phyloP scores from a whole-genome alignment of 306 rosid species.

The Purshia tridentata region DNA sequence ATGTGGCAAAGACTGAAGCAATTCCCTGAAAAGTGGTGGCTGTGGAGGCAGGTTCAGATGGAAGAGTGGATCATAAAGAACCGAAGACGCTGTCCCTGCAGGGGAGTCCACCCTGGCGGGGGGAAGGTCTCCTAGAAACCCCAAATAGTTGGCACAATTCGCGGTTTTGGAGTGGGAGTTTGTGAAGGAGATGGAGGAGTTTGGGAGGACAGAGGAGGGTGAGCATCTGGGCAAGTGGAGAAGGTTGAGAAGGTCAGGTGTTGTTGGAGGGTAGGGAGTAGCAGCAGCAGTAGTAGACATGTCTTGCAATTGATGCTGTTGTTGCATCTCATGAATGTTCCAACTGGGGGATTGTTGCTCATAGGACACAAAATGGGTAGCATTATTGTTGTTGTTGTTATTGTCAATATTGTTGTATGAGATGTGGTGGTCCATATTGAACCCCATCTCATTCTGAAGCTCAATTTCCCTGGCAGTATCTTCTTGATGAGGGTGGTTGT shows the following conservation, averaged over 20 bases:
- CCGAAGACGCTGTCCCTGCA: conserved; percentile 4
- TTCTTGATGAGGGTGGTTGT: neutral
- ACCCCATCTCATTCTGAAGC: conserved; percentile 42
- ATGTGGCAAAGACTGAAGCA: conserved; percentile 67
- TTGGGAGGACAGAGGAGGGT: conserved; percentile 47
- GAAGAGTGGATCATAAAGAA: conserved; percentile 11
- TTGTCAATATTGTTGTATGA: conserved; percentile 25
- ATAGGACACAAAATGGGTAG: conserved; percentile 28
- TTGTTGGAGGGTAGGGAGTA: conserved; percentile 32
- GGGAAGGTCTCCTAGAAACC: conserved; percentile 54
- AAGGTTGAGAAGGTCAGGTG: conserved; percentile 75
- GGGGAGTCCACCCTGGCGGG: conserved; percentile 33
- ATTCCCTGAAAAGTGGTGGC: conserved; percentile 68
- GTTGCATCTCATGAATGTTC: conserved; percentile 30
- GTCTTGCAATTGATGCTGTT: conserved; percentile 27
- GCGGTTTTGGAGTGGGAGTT: conserved; percentile 44
- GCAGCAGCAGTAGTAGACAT: conserved; percentile 2
- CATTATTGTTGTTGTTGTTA: conserved; percentile 17
- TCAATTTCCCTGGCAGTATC: conserved; percentile 38
- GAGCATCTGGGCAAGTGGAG: conserved; percentile 67
- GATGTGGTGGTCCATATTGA: conserved; percentile 34
- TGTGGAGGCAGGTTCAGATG: conserved; percentile 48
- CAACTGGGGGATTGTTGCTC: conserved; percentile 11
- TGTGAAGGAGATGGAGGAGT: conserved; percentile 52
- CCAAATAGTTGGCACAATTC: conserved; percentile 38